Base-by-base conservation (phyloP, 805 yeast species). In the Wilhelminamyces savonicus region DNA sequence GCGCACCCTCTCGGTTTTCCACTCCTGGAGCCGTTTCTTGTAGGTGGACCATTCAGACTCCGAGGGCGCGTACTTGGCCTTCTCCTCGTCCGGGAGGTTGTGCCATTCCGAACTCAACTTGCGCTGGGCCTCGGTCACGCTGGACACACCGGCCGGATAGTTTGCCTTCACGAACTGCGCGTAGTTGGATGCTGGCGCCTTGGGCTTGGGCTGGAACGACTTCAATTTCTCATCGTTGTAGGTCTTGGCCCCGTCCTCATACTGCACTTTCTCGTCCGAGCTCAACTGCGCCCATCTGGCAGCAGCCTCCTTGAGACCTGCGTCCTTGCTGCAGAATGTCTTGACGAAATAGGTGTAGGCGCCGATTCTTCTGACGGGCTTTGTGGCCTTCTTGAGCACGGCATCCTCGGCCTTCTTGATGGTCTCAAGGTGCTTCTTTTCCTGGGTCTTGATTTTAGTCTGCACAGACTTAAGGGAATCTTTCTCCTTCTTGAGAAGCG, bases 151-250 rank as follows among this genome's bases (percentile, higher is more conserved):
- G 13, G 32, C 37, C 23, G 26, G 35, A 39, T 43, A 59, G 33
- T 50, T 46, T 22, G 52, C 46, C 36, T 54, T 44, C 20, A 60
- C 41, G 31, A 40, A 62, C 11, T 37, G 30, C 13, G 65, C 59
- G 44, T 49, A 62, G 9, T 52, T 50, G 25, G 30, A 35, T 4
- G 50, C 37, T 5, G 67, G 66, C 5, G 43, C 36, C 29, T 52
- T 51, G 21, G 70, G 70, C 40, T 53, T 54, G 1, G 61, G 59
- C 2, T 48, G 41, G 40, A 40, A 59, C 16, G 43, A 34, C 30
- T 48, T 34, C 18, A 37, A 29, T 26, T 40, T 40, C 23, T 50
- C 50, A 9, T 42, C 55, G 34, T 59, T 58, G 39, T 41, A 36
- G 25, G 41, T 48, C n/a, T 44, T 46, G n/a, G 60, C 63, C 31